Evolutionary conservation across 228 moss, liverwort and hornwort genomes (phyloP).

Genomic region (Sphagnum magellanicum): DNA sequence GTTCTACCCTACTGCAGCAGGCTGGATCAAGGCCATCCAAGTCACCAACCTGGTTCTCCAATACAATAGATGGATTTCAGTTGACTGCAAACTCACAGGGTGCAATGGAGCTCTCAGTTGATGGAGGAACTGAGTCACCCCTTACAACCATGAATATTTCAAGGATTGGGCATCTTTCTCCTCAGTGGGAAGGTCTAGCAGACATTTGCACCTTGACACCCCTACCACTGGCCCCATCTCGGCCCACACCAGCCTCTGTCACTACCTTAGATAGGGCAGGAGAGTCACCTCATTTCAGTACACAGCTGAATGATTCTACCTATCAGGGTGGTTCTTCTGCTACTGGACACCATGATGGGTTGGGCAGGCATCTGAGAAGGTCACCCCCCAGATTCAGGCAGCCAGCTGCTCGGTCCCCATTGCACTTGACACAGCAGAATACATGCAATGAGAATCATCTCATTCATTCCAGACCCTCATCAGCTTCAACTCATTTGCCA

Average conservation of each 20-base stretch:
- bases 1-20: conserved; percentile 49
- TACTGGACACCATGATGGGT: conserved; percentile 34
- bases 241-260: conserved; percentile 83
- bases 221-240: conserved; percentile 59
- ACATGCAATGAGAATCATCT: conserved; percentile 29
- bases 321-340: conserved; percentile 53
- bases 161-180: conserved; percentile 72
- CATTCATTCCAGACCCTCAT: conserved; percentile 42
- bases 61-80: conserved; percentile 45
- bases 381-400: conserved; percentile 58
- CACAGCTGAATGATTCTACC: conserved; percentile 71
- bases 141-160: conserved; percentile 77
- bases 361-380: conserved; percentile 31
- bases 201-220: conserved; percentile 96
- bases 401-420: conserved; percentile 64
- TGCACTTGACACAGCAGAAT: conserved; percentile 29
- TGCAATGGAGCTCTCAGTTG: conserved; percentile 45
- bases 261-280: conserved; percentile 67
- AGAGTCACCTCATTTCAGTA: conserved; percentile 79
- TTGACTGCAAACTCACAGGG: conserved; percentile 37
- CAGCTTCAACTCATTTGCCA: conserved; percentile 45
- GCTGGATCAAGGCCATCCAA: conserved; percentile 32
- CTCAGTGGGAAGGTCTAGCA: conserved; percentile 88
- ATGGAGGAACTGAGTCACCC: conserved; percentile 59
- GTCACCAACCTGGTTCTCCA: conserved; percentile 38